These are phyloP conservation scores for Lenwebbia sp. DNA, from an alignment of 345 rosid genomes.

Conservation along the genomic window DNA sequence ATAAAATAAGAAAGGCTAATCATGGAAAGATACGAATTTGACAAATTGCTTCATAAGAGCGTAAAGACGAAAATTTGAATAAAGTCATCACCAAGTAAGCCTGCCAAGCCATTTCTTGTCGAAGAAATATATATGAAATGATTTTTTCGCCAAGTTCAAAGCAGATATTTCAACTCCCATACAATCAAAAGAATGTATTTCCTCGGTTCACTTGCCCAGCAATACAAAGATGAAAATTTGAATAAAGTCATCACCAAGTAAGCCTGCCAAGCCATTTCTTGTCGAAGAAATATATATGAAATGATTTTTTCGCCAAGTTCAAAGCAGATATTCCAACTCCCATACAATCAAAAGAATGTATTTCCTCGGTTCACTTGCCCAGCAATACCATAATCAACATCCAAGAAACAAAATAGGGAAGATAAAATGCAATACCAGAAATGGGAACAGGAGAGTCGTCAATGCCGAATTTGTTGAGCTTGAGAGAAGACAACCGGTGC, in stretches of 20 bases:
- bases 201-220: neutral
- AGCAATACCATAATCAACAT: neutral
- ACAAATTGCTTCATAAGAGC: neutral
- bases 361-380: neutral
- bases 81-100: neutral
- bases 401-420: neutral
- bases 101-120: neutral
- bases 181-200: neutral
- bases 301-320: neutral
- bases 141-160: neutral
- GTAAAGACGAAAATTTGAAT: neutral
- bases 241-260: neutral
- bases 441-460: conserved; percentile 84
- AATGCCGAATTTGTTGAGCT: conserved; percentile 78
- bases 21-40: neutral
- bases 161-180: neutral
- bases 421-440: conserved; percentile 32
- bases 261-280: neutral
- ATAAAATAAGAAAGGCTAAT: neutral
- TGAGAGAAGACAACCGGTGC: conserved; percentile 78
- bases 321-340: neutral
- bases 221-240: too few relatives aligned
- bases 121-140: neutral
- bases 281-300: neutral
- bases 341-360: neutral